phyloP scores from a whole-genome alignment of 495 filamentous ascomycete genomes.

The Penicillium diatomitis region DNA sequence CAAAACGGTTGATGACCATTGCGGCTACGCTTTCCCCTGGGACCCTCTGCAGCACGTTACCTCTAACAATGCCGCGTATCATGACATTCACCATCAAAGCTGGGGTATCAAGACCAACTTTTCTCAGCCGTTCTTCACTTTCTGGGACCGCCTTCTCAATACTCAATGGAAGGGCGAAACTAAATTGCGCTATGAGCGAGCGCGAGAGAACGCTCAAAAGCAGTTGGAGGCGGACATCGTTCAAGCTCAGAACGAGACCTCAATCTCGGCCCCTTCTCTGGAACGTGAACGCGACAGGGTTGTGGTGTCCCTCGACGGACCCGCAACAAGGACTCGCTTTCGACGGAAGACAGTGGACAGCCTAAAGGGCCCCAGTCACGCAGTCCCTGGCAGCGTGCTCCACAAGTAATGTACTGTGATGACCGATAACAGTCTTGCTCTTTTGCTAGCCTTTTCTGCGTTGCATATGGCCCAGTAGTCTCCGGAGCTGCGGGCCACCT shows the following conservation, averaged over 20 bases:
- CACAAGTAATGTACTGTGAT: conserved; percentile 17
- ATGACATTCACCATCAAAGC: conserved; percentile 97
- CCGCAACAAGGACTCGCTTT: conserved; percentile 24
- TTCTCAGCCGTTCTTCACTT: conserved; percentile 44
- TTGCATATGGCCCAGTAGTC: conserved; percentile 9
- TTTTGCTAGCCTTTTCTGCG: conserved; percentile 7
- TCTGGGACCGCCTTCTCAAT: conserved; percentile 41
- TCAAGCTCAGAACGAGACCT: conserved; percentile 5
- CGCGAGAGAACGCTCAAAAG: conserved; percentile 33
- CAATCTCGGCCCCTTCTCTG: conserved; percentile 2
- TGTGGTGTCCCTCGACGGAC: conserved; percentile 22
- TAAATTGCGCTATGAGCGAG: conserved; percentile 36
- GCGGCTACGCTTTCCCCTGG: conserved; percentile 89
- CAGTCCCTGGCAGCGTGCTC: conserved; percentile 33
- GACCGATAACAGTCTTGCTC: conserved; percentile 2
- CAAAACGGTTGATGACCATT: conserved; percentile 97
- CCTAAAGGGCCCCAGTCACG: conserved; percentile 32
- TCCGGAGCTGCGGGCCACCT: conserved; percentile 33
- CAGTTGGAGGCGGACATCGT: conserved; percentile 24
- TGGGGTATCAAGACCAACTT: conserved; percentile 81
- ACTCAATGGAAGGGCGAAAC: conserved; percentile 41
- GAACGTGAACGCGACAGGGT: conserved; percentile 16
- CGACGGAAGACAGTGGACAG: conserved; percentile 36
- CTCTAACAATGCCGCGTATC: conserved; percentile 88
- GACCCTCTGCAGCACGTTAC: conserved; percentile 87